A percentile compares a stretch with the other conserved stretches of the same genome.
These are phyloP conservation scores for Wickerhamiella alocasiicola DNA, from an alignment of 805 yeast genomes.

Conservation along the genomic window DNA sequence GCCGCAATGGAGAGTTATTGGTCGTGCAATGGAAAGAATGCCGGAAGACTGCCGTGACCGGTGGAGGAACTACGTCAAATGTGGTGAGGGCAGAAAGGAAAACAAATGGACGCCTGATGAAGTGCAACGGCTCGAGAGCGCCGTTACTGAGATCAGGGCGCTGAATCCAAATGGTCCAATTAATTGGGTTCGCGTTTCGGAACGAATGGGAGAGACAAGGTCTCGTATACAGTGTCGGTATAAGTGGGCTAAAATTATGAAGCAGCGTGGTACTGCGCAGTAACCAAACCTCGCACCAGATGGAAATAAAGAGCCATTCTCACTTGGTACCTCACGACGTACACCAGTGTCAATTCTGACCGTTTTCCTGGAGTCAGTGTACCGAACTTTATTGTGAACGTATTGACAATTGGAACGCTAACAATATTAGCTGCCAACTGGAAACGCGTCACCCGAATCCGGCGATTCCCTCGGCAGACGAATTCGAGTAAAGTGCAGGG, in stretches of 20 bases:
- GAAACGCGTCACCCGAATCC: too few species aligned
- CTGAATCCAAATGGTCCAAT: constrained; percentile 30
- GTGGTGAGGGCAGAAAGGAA: constrained; percentile 63
- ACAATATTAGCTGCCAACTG: too few species aligned
- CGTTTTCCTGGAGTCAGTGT: too few species aligned
- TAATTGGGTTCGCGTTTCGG: constrained; percentile 89
- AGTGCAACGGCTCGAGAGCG: constrained; percentile 47
- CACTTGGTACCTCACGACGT: too few species aligned
- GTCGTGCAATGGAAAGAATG: constrained; percentile 74
- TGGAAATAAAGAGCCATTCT: too few species aligned
- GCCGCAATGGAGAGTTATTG: constrained; percentile 83
- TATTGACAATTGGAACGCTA: too few species aligned
- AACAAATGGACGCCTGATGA: constrained; percentile 73
- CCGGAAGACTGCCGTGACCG: constrained; percentile 96
- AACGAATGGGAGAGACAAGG: constrained; percentile 75
- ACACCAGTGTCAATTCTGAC: too few species aligned
- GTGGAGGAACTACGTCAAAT: constrained; percentile 90
- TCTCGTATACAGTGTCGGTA: constrained; percentile 91
- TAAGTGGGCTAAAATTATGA: constrained; percentile 78
- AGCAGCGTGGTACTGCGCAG: constrained; percentile 23
- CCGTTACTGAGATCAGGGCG: constrained; percentile 37
- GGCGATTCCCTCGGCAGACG: too few species aligned
- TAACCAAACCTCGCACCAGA: too few species aligned
- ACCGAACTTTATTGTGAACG: too few species aligned
- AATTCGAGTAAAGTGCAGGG: too few species aligned